Percentiles rank a stretch among this genome's conserved stretches.
These are phyloP conservation scores for Mimosa bimucronata DNA, from an alignment of 306 rosid genomes.

Conservation along the genomic window DNA sequence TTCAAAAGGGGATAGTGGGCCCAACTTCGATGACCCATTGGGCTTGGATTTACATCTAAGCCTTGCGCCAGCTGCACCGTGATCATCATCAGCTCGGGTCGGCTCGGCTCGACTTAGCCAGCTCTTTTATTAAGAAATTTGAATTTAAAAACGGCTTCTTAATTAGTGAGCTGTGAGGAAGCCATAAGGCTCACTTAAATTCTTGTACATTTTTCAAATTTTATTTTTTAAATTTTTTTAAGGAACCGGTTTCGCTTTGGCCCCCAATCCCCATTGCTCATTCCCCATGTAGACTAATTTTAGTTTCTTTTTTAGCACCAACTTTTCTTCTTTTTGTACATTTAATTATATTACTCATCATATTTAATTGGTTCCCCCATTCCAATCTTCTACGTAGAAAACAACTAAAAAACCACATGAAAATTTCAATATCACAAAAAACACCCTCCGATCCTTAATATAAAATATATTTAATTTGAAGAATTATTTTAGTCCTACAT, in stretches of 20 bases:
- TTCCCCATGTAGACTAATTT: neutral
- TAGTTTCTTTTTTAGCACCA: neutral
- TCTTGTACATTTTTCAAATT: constrained; percentile 54
- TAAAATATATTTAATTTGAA: too few relatives aligned
- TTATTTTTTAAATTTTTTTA: constrained; percentile 43
- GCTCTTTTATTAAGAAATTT: neutral
- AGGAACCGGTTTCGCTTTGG: constrained; percentile 42
- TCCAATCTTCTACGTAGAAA: too few relatives aligned
- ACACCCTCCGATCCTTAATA: too few relatives aligned
- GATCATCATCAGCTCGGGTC: constrained; percentile 34
- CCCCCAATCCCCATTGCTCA: constrained; percentile 2
- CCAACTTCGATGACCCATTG: constrained; percentile 71
- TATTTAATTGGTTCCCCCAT: neutral
- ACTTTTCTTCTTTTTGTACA: neutral
- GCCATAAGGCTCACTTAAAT: constrained; percentile 24
- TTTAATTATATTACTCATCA: neutral
- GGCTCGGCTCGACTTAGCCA: constrained; percentile 22
- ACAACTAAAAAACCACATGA: neutral
- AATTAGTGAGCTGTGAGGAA: constrained; percentile 8
- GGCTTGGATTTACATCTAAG: constrained; percentile 90
- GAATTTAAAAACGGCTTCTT: neutral
- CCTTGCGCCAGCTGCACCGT: constrained; percentile 69
- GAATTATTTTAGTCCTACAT: too few relatives aligned
- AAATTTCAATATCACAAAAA: neutral
- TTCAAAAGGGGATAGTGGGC: constrained; percentile 61